Evolutionary conservation across 23 red algal species (phyloP).

Genomic region (Cyanidiococcus yangmingshanensis): DNA sequence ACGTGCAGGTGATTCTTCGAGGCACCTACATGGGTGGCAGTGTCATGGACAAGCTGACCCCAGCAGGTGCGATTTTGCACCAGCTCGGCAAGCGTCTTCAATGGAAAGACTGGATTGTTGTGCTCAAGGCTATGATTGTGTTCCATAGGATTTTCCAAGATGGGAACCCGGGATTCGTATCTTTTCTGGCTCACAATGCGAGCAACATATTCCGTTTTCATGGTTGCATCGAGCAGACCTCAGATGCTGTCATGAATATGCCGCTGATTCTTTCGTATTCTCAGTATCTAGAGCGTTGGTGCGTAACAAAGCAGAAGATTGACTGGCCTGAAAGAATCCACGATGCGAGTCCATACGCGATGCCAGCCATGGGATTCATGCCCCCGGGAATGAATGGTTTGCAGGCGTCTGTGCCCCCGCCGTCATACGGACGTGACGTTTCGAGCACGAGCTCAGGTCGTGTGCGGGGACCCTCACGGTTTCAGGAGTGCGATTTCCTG

Average conservation of each 20-base stretch:
- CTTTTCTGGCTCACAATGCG: slow-evolving; percentile 41
- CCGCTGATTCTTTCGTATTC: slow-evolving; percentile 69
- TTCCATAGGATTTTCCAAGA: slow-evolving; percentile 96
- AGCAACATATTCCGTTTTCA: slow-evolving; percentile 61
- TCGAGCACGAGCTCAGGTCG: neutral
- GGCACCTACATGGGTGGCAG: slow-evolving; percentile 77
- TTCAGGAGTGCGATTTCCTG: slow-evolving; percentile 21
- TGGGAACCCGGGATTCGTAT: slow-evolving; percentile 75
- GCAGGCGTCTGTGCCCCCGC: neutral
- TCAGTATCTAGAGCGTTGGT: slow-evolving; percentile 79
- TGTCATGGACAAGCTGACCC: slow-evolving; percentile 65
- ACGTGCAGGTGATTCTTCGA: slow-evolving; percentile 82
- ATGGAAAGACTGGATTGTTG: slow-evolving; percentile 68
- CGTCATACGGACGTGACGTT: neutral
- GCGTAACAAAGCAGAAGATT: slow-evolving; percentile 61
- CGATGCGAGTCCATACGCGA: neutral
- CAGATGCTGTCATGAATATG: slow-evolving; percentile 39
- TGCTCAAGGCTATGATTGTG: slow-evolving; percentile 65
- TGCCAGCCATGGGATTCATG: neutral
- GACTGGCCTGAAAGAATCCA: slow-evolving; percentile 33
- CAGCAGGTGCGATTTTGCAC: slow-evolving; percentile 65
- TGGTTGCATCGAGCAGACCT: slow-evolving; percentile 40
- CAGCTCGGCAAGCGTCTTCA: slow-evolving; percentile 87
- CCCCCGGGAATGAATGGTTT: neutral
- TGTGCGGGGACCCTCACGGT: slow-evolving; percentile 11